Evolutionary conservation across 495 filamentous ascomycete species (phyloP).

Genomic region (Diplogelasinospora grovesii): DNA sequence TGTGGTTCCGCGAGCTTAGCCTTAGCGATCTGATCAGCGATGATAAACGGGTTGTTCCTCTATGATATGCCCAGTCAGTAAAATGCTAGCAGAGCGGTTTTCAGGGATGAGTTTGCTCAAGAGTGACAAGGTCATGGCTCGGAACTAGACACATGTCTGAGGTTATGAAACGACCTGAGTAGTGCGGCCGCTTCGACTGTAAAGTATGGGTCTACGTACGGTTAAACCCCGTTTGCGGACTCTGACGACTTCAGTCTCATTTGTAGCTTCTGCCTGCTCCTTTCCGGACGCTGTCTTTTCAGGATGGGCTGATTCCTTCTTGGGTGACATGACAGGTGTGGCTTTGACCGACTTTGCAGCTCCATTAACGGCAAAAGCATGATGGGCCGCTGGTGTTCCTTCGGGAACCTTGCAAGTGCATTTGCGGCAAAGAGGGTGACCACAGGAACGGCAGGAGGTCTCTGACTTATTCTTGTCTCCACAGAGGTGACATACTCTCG

Average conservation of each 20-base stretch:
- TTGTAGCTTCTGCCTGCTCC: background rate
- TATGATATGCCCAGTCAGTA: constrained; percentile 3
- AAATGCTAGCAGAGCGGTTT: too few species aligned
- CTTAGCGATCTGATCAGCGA: constrained; percentile 20
- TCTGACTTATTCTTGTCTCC: constrained; percentile 26
- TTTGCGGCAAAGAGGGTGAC: constrained; percentile 28
- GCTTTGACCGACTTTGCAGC: too few species aligned
- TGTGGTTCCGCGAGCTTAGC: constrained; percentile 6
- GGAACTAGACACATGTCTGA: too few species aligned
- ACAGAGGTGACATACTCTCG: constrained; percentile 34
- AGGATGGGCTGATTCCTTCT: background rate
- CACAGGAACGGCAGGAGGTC: constrained; percentile 29
- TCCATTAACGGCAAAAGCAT: too few species aligned
- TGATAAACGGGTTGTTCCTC: constrained; percentile 21
- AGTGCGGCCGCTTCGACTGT: too few species aligned
- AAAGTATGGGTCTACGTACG: too few species aligned
- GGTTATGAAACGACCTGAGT: too few species aligned
- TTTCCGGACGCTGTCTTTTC: background rate
- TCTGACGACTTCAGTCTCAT: too few species aligned
- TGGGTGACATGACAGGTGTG: background rate
- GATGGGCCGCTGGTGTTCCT: background rate
- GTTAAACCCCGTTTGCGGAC: too few species aligned
- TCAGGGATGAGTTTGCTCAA: too few species aligned
- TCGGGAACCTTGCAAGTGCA: constrained; percentile 17
- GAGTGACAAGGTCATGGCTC: too few species aligned